phyloP scores from a whole-genome alignment of 768 basidiomycete genomes.

The Pleurotus tuoliensis region DNA sequence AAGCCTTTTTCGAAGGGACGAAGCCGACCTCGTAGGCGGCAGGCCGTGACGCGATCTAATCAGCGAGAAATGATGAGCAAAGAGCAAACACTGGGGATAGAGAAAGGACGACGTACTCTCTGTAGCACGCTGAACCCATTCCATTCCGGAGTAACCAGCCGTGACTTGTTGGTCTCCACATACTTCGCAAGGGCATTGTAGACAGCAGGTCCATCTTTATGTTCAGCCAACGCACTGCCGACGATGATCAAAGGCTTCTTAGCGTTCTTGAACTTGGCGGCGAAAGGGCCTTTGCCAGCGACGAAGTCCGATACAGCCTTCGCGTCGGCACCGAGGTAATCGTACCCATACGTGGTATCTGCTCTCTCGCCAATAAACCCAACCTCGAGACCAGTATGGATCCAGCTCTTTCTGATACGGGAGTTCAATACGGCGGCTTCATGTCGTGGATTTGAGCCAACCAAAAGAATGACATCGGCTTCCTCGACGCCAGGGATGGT shows the following conservation, averaged over 20 bases:
- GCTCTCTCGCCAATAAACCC: constrained; percentile 89
- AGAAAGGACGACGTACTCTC: constrained; percentile 54
- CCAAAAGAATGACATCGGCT: constrained; percentile 88
- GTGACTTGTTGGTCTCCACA: constrained; percentile 72
- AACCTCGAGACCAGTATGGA: constrained; percentile 82
- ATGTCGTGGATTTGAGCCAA: constrained; percentile 96
- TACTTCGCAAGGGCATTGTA: constrained; percentile 77
- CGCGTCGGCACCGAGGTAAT: constrained; percentile 77
- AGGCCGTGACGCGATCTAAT: constrained; percentile 82
- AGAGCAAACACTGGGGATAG: constrained; percentile 1
- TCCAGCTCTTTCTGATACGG: constrained; percentile 92
- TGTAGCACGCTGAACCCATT: constrained; percentile 93
- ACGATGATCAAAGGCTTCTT: constrained; percentile 92
- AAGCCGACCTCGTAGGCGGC: constrained; percentile 96
- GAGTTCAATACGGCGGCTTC: constrained; percentile 98
- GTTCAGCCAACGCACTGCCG: constrained; percentile 83
- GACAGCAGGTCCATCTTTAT: constrained; percentile 75
- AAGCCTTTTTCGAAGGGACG: constrained; percentile 76
- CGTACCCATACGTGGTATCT: constrained; percentile 91
- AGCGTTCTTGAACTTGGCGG: constrained; percentile 81
- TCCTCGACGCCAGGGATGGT: constrained; percentile 88
- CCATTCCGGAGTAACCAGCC: constrained; percentile 86
- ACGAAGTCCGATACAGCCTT: constrained; percentile 76
- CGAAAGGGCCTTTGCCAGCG: constrained; percentile 75
- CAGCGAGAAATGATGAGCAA: constrained; percentile 1